Conservation (phyloP, 768 basidiomycete genomes). For the Kwoniella dendrophila region DNA sequence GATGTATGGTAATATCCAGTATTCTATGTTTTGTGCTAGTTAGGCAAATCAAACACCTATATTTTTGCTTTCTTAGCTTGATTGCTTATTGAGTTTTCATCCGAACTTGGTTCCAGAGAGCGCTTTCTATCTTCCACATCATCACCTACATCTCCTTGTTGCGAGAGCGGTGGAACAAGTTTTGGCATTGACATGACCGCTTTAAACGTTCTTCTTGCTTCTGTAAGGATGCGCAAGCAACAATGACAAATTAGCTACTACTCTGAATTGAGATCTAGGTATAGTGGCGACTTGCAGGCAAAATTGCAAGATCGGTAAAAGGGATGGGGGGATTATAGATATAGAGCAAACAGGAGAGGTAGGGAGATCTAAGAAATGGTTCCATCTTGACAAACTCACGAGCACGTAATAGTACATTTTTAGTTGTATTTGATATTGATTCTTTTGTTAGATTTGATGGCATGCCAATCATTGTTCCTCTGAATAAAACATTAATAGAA, state of each 20-base stretch:
- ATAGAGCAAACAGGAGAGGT: not conserved
- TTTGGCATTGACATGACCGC: conserved; percentile 44
- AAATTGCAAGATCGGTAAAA: not conserved
- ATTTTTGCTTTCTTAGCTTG: too few relatives aligned
- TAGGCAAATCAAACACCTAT: too few relatives aligned
- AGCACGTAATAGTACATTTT: conserved; percentile 47
- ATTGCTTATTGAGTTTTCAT: not conserved
- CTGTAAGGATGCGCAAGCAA: conserved; percentile 30
- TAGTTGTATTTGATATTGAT: conserved; percentile 38
- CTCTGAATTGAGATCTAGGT: too few relatives aligned
- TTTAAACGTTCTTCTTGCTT: conserved; percentile 50
- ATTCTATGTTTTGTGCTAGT: too few relatives aligned
- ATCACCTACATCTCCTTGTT: not conserved
- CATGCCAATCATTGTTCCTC: conserved; percentile 53
- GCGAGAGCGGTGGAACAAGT: conserved; percentile 30
- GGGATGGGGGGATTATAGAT: too few relatives aligned
- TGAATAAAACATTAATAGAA: conserved; percentile 36
- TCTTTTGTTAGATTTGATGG: conserved; percentile 54
- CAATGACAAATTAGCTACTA: not conserved
- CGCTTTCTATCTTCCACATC: not conserved
- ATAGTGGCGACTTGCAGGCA: too few relatives aligned
- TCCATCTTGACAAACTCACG: conserved; percentile 39
- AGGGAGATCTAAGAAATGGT: not conserved
- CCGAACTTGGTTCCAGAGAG: not conserved
- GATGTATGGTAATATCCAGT: too few relatives aligned